These are phyloP conservation scores for Stachybotrys echinatus DNA, from an alignment of 2,329 filamentous ascomycete species.

Conservation along the genomic window DNA sequence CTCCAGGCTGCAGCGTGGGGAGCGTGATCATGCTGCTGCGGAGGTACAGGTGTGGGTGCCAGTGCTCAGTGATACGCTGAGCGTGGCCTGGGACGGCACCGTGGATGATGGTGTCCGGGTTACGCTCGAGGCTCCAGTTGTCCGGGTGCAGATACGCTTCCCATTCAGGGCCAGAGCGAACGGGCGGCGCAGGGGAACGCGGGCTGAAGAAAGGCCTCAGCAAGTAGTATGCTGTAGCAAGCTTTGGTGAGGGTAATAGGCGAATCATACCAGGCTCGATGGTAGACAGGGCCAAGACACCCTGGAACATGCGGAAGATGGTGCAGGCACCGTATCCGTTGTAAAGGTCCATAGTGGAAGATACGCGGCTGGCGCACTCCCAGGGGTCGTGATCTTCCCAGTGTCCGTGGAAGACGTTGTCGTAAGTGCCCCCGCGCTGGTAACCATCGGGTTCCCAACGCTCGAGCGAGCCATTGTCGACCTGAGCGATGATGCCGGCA, in stretches of 20 bases:
- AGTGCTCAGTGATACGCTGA: constrained; percentile 51
- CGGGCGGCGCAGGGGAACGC: constrained; percentile 33
- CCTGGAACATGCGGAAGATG: constrained; percentile 56
- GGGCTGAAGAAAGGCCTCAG: constrained; percentile 53
- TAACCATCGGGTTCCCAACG: constrained; percentile 69
- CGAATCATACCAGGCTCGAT: constrained; percentile 65
- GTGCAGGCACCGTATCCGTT: constrained; percentile 53
- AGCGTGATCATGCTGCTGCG: constrained; percentile 49
- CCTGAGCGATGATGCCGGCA: constrained; percentile 54
- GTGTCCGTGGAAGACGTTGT: constrained; percentile 45
- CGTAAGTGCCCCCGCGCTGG: constrained; percentile 50
- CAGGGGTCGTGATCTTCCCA: constrained; percentile 54
- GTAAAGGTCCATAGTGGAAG: constrained; percentile 50
- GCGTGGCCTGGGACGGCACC: constrained; percentile 54
- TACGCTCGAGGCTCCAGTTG: constrained; percentile 40
- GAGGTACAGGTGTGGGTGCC: constrained; percentile 52
- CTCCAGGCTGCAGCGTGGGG: constrained; percentile 47
- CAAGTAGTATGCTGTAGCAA: constrained; percentile 72
- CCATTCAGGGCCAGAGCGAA: constrained; percentile 37
- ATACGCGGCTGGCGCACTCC: constrained; percentile 47
- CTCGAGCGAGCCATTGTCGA: constrained; percentile 67
- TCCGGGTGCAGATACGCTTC: constrained; percentile 43
- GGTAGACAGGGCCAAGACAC: constrained; percentile 47
- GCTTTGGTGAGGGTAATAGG: constrained; percentile 65
- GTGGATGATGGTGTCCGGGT: constrained; percentile 51